phyloP scores from a whole-genome alignment of 495 filamentous ascomycete species.

The Platismatia glauca region DNA sequence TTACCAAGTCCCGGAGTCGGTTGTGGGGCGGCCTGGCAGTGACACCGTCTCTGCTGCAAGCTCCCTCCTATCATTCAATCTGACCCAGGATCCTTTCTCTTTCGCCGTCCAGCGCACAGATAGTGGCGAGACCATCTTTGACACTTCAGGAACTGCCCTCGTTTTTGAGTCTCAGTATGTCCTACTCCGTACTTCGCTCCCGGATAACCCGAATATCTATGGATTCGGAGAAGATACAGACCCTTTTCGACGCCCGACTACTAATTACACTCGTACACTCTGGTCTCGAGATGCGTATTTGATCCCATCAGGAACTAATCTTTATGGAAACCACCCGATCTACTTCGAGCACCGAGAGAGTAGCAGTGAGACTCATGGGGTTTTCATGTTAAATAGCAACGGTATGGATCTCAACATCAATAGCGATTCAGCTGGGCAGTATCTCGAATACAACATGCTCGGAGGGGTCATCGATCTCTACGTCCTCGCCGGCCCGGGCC shows the following conservation, averaged over 20 bases:
- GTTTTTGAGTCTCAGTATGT: constrained; percentile 77
- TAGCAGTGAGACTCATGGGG: constrained; percentile 61
- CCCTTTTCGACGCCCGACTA: constrained; percentile 58
- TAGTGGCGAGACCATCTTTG: constrained; percentile 66
- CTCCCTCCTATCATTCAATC: constrained; percentile 55
- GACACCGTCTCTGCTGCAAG: constrained; percentile 25
- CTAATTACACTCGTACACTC: constrained; percentile 68
- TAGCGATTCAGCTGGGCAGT: constrained; percentile 51
- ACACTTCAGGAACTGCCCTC: constrained; percentile 58
- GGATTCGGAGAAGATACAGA: constrained; percentile 77
- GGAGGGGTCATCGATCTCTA: constrained; percentile 81
- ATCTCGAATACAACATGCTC: constrained; percentile 75
- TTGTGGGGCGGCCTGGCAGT: constrained; percentile 52
- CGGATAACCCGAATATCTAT: constrained; percentile 60
- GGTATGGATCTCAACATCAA: constrained; percentile 85
- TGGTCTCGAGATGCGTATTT: constrained; percentile 71
- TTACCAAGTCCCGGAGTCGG: constrained; percentile 69
- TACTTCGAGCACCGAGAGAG: constrained; percentile 68
- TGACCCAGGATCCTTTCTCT: constrained; percentile 60
- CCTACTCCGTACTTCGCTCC: constrained; percentile 58
- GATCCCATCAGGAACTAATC: constrained; percentile 58
- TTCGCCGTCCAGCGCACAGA: constrained; percentile 59
- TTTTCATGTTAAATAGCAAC: constrained; percentile 74
- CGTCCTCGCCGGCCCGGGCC: constrained; percentile 66
- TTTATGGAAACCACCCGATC: constrained; percentile 77